Evolutionary conservation across 225 moss, liverwort and hornwort genomes (phyloP).

Genomic region (Asterella californica): DNA sequence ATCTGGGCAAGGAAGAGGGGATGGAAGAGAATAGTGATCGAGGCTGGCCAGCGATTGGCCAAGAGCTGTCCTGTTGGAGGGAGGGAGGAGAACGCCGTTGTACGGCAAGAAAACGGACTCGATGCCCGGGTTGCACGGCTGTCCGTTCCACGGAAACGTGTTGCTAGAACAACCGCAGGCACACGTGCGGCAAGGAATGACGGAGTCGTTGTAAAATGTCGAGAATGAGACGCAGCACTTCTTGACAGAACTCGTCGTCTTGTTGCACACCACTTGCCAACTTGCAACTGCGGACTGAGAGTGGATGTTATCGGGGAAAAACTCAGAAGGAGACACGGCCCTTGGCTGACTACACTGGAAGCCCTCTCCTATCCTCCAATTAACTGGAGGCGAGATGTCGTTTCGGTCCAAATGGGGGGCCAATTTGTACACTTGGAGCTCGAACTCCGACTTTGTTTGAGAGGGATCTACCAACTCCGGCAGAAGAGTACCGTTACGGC

Average conservation of each 20-base stretch:
- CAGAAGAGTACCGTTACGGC: slow-evolving; percentile 49
- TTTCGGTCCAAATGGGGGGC: slow-evolving; percentile 26
- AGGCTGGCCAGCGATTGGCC: slow-evolving; percentile 25
- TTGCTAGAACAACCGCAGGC: slow-evolving; percentile 34
- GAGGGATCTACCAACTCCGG: slow-evolving; percentile 38
- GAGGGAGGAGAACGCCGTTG: slow-evolving; percentile 39
- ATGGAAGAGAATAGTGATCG: slow-evolving; percentile 30
- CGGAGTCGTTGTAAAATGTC: slow-evolving; percentile 44
- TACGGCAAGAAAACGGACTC: slow-evolving; percentile 34
- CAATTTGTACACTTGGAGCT: slow-evolving; percentile 35
- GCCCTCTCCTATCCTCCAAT: slow-evolving; percentile 38
- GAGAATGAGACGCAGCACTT: slow-evolving; percentile 58
- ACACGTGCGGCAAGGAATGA: slow-evolving; percentile 47
- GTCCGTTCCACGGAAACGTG: slow-evolving; percentile 32
- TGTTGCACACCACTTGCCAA: slow-evolving; percentile 49
- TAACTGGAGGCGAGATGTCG: slow-evolving; percentile 32
- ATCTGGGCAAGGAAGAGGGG: slow-evolving; percentile 38
- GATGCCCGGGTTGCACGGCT: slow-evolving; percentile 33
- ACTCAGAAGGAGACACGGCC: slow-evolving; percentile 35
- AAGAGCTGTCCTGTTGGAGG: slow-evolving; percentile 40
- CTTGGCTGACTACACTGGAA: slow-evolving; percentile 38
- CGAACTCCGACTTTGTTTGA: slow-evolving; percentile 43
- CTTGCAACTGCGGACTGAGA: slow-evolving; percentile 36
- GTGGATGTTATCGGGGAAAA: slow-evolving; percentile 27
- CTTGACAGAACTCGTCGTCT: background rate